Percentiles rank a stretch among this genome's conserved stretches.
These are phyloP conservation scores for Trichoderma polysporum DNA, from an alignment of 2,329 filamentous ascomycete genomes.

Conservation along the genomic window DNA sequence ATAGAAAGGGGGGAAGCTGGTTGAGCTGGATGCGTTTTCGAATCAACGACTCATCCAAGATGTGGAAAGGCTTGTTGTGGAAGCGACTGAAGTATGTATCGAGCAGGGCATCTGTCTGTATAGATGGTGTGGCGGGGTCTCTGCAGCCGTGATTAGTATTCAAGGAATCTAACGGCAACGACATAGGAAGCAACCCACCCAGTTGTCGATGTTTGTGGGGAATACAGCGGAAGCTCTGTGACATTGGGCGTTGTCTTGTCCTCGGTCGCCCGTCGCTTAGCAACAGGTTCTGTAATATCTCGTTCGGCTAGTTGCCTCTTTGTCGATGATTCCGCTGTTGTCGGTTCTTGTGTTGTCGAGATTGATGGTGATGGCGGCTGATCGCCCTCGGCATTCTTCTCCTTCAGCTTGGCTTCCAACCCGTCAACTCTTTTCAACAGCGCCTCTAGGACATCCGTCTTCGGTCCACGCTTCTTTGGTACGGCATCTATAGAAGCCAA, in stretches of 20 bases:
- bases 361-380: conserved; percentile 26
- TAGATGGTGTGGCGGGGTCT: conserved; percentile 45
- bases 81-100: conserved; percentile 78
- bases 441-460: conserved; percentile 85
- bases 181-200: neutral
- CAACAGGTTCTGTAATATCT: conserved; percentile 33
- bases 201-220: conserved; percentile 1
- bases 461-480: conserved; percentile 85
- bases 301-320: neutral
- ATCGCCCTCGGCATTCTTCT: conserved; percentile 51
- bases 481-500: conserved; percentile 60
- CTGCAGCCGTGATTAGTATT: conserved; percentile 31
- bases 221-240: conserved; percentile 18
- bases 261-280: conserved; percentile 43
- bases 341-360: conserved; percentile 24
- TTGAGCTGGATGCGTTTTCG: conserved; percentile 69
- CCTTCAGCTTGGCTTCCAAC: conserved; percentile 75
- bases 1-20: conserved; percentile 58
- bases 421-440: conserved; percentile 82
- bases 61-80: conserved; percentile 78
- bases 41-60: conserved; percentile 74
- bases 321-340: neutral
- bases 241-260: conserved; percentile 30
- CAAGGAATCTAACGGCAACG: neutral
- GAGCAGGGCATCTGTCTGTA: conserved; percentile 63